Evolutionary conservation across 306 rosid genomes (phyloP).

Genomic region (Carpinus fangiana): DNA sequence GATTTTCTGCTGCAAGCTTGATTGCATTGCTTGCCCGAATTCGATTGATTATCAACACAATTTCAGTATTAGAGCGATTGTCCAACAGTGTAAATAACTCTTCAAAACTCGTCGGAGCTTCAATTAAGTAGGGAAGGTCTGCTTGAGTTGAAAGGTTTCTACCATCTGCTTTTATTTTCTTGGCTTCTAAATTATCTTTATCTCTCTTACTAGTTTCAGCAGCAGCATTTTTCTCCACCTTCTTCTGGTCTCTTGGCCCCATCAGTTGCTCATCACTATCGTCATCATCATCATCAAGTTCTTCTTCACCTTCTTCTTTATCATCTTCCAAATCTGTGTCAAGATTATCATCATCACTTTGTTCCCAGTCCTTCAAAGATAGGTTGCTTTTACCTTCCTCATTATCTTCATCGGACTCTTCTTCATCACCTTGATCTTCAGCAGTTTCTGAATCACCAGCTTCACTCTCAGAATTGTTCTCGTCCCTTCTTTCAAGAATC

Average conservation of each 20-base stretch:
- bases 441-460: conserved; percentile 49
- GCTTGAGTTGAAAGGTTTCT: conserved; percentile 38
- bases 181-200: conserved; percentile 37
- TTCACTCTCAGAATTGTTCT: conserved; percentile 57
- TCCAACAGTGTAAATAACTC: conserved; percentile 61
- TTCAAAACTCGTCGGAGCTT: conserved; percentile 83
- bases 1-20: conserved; percentile 79
- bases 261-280: conserved; percentile 29
- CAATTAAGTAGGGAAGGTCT: conserved; percentile 79
- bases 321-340: conserved; percentile 46
- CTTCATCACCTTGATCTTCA: conserved; percentile 52
- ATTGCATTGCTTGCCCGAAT: conserved; percentile 85
- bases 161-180: conserved; percentile 42
- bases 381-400: conserved; percentile 31
- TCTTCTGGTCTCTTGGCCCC: conserved; percentile 22
- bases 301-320: conserved; percentile 42
- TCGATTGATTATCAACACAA: conserved; percentile 66
- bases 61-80: conserved; percentile 54
- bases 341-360: conserved; percentile 79
- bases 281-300: conserved; percentile 32
- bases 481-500: conserved; percentile 63
- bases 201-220: conserved; percentile 38
- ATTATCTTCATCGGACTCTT: conserved; percentile 56
- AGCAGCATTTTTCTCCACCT: conserved; percentile 28
- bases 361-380: conserved; percentile 89